Conservation (phyloP, 2,329 filamentous ascomycete genomes). For the Penicillium vulpinum region DNA sequence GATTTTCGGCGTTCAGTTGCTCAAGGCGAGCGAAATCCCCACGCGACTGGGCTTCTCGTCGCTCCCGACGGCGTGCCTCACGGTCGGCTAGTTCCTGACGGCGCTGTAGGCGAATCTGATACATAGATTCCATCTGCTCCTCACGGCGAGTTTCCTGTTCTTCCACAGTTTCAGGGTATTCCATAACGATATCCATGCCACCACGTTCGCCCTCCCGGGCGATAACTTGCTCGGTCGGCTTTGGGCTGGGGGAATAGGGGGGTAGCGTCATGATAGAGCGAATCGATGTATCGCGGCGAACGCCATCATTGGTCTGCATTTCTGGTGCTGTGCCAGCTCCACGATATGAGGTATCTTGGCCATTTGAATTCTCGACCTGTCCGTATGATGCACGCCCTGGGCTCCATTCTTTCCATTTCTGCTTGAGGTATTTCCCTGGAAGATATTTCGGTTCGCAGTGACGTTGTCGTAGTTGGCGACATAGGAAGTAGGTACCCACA, state of each 20-base stretch:
- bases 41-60: conserved; percentile 69
- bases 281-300: conserved; percentile 82
- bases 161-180: conserved; percentile 76
- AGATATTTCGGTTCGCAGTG: conserved; percentile 53
- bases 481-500: conserved; percentile 35
- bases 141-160: conserved; percentile 78
- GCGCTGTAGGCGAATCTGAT: conserved; percentile 80
- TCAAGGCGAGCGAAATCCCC: conserved; percentile 71
- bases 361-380: conserved; percentile 35
- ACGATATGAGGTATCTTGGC: conserved; percentile 27
- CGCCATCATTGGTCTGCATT: conserved; percentile 37
- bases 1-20: conserved; percentile 58
- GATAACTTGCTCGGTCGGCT: conserved; percentile 76
- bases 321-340: conserved; percentile 31
- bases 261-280: conserved; percentile 94
- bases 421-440: conserved; percentile 53
- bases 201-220: conserved; percentile 87
- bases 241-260: conserved; percentile 72
- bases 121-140: conserved; percentile 88
- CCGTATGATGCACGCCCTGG: conserved; percentile 43
- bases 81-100: conserved; percentile 74
- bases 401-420: conserved; percentile 54
- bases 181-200: conserved; percentile 87
- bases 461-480: conserved; percentile 46
- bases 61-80: conserved; percentile 69